A percentile compares a stretch with the other conserved stretches of the same genome.
These are phyloP conservation scores for Fusarium humuli DNA, from an alignment of 2,329 filamentous ascomycete species.

Conservation along the genomic window DNA sequence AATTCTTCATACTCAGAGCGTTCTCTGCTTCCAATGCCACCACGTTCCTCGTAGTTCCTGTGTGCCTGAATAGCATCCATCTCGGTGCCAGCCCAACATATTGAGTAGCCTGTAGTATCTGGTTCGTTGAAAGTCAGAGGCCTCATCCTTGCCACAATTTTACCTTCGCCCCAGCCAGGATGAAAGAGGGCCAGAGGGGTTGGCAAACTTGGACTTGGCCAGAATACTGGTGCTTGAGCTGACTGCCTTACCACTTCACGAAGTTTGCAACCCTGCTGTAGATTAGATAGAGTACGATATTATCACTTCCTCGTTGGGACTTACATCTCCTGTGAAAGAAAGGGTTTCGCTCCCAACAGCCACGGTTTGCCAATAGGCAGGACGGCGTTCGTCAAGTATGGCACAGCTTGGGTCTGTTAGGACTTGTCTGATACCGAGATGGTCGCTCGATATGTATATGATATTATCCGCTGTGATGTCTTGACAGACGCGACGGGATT, in stretches of 20 bases:
- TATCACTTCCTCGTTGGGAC: neutral
- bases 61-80: constrained; percentile 15
- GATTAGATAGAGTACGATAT: neutral
- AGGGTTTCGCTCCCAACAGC: rapidly evolving
- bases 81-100: constrained; percentile 7
- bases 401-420: neutral
- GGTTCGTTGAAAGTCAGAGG: constrained; percentile 12
- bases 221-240: neutral
- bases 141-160: constrained; percentile 7
- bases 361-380: constrained; percentile 20
- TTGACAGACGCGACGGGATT: neutral
- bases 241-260: neutral
- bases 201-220: neutral
- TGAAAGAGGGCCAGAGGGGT: neutral
- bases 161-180: constrained; percentile 23
- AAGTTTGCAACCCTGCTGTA: constrained; percentile 11
- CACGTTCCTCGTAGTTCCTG: too few species aligned
- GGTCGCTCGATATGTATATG: constrained; percentile 15
- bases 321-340: constrained; percentile 15
- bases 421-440: constrained; percentile 24
- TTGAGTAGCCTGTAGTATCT: constrained; percentile 16
- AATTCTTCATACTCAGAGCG: neutral
- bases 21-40: neutral
- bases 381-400: rapidly evolving
- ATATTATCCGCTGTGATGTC: rapidly evolving